Evolutionary conservation across 345 rosid species (phyloP).

Genomic region (Pugionium dolabratum): DNA sequence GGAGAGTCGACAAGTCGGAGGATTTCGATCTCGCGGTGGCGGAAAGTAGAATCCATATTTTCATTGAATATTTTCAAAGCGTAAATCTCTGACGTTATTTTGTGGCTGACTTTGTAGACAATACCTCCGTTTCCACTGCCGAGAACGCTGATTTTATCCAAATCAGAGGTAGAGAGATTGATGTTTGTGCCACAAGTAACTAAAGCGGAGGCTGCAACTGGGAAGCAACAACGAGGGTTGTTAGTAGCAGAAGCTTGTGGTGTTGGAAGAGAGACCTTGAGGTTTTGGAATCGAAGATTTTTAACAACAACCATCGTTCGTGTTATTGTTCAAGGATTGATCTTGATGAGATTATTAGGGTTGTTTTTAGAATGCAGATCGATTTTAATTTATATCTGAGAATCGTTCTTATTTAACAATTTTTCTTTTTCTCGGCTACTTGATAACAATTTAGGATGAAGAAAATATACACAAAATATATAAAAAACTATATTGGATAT

Average conservation of each 20-base stretch:
- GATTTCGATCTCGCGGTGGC: conserved; percentile 66
- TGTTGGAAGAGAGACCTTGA: conserved; percentile 58
- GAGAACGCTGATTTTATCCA: conserved; percentile 62
- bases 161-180: conserved; percentile 41
- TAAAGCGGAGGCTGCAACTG: conserved; percentile 1
- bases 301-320: conserved; percentile 59
- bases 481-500: too few species aligned
- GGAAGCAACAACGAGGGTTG: conserved; percentile 7
- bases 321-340: conserved; percentile 9
- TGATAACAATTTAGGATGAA: too few species aligned
- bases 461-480: too few species aligned
- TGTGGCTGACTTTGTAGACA: conserved; percentile 68
- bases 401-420: not conserved
- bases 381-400: not conserved
- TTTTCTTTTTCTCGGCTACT: too few species aligned
- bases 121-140: conserved; percentile 86
- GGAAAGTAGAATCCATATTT: conserved; percentile 53
- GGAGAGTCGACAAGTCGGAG: conserved; percentile 75
- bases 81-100: conserved; percentile 50
- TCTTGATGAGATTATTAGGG: not conserved
- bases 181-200: conserved; percentile 15
- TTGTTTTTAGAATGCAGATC: not conserved
- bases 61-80: conserved; percentile 66
- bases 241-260: conserved; percentile 31
- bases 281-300: conserved; percentile 56